Evolutionary conservation across 345 rosid species (phyloP), one percentile per base, ranked within the genome.

Genomic region (Salix brachista): DNA sequence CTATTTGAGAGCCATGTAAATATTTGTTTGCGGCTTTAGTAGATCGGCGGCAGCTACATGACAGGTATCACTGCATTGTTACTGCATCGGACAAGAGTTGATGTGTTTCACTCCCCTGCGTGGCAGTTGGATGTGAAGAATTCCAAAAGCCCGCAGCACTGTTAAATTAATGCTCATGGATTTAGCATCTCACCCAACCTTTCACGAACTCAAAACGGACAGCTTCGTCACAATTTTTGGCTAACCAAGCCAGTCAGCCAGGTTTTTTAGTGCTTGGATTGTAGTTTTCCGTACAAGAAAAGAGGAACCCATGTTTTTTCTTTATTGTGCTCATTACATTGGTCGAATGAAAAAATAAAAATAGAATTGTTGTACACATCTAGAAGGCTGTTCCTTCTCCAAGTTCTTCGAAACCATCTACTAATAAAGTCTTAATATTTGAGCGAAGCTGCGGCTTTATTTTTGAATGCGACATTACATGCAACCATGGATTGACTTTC

Each of bases 1-100:
- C 62, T 74, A 48, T 70, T 32, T 30, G 71, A 73, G 50, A 58
- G 78, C 78, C 74, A 37, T 77, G 83, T 75, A 75, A 54, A 80
- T 72, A 75, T 41, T 21, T 42, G 69, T 61, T 58, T 52, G 42
- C 48, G 54, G 68, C 69, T 79, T 70, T 39, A 52, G 23, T 68
- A 8, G 11, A 37, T 34, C 4, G 36, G 44, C 44, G 9, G 44
- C 44, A 1, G 70, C 28, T 72, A 28, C 25, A 37, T 13, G 41
- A 65, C 66, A 25, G 37, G 21, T 10, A 13, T 50, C 70, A 16
- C 61, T 21, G 50, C 41, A 50, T 37, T 58, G 32, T 67, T 21
- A 48, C 28, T 23, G 48, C 71, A 18, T 0, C 23, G 30, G 25
- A 23, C 67, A 23, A 56, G 44, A 41, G 26, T 26, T 4, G 16